Conservation (phyloP, 768 basidiomycete genomes). For the Mycena indigotica region DNA sequence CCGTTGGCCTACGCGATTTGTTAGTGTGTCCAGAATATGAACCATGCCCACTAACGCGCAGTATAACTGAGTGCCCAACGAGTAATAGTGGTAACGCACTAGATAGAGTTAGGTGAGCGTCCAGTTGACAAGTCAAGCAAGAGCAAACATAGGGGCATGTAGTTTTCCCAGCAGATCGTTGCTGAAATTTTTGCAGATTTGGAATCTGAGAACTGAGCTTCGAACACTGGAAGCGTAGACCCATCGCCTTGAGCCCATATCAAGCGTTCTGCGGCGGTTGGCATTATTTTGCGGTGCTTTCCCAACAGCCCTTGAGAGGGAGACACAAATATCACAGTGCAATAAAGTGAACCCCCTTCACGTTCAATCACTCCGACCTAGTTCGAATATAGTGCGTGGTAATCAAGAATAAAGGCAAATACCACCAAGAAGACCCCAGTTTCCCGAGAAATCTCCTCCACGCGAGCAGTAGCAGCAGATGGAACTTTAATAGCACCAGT, state of each 20-base stretch:
- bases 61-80: conserved; percentile 59
- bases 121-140: background rate
- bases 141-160: conserved; percentile 61
- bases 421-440: conserved; percentile 42
- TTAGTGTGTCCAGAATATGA: too few relatives aligned
- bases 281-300: conserved; percentile 66
- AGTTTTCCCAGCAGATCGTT: conserved; percentile 70
- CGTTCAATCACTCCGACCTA: conserved; percentile 60
- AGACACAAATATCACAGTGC: conserved; percentile 55
- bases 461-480: conserved; percentile 46
- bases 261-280: conserved; percentile 60
- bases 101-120: background rate
- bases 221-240: conserved; percentile 52
- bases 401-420: background rate
- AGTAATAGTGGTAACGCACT: conserved; percentile 65
- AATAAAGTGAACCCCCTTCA: conserved; percentile 62
- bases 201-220: conserved; percentile 37
- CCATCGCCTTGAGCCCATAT: conserved; percentile 67
- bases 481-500: conserved; percentile 59
- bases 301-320: conserved; percentile 47
- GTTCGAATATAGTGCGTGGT: too few relatives aligned
- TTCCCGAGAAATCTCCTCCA: conserved; percentile 52
- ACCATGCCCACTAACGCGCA: conserved; percentile 50
- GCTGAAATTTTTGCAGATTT: conserved; percentile 51
- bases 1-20: conserved; percentile 44